Evolutionary conservation across 1,284 basidiomycete genomes (phyloP).

Genomic region (Fistulinella cinereoalba): DNA sequence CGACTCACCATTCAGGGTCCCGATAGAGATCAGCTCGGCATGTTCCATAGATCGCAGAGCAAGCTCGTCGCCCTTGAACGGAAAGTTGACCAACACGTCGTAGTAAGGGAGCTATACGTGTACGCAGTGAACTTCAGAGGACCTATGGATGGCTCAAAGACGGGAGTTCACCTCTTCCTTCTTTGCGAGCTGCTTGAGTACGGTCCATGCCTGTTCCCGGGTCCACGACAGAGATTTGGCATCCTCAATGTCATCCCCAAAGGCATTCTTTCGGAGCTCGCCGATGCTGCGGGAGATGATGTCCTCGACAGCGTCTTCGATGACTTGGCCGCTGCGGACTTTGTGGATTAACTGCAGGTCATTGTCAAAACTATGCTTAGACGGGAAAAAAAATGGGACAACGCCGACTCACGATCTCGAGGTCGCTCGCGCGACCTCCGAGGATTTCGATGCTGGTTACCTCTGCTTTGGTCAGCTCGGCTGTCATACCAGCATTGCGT

Average conservation of each 20-base stretch:
- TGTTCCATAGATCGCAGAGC: conserved; percentile 86
- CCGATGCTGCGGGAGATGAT: conserved; percentile 78
- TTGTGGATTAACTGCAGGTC: conserved; percentile 76
- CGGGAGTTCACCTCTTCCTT: conserved; percentile 56
- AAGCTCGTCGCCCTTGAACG: conserved; percentile 89
- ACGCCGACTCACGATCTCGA: conserved; percentile 69
- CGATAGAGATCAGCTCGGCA: conserved; percentile 83
- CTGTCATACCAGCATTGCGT: conserved; percentile 51
- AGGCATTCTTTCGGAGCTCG: conserved; percentile 88
- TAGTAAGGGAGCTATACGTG: conserved; percentile 78
- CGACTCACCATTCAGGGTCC: conserved; percentile 64
- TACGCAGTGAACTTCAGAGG: too few relatives aligned
- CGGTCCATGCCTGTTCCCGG: conserved; percentile 83
- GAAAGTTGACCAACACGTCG: conserved; percentile 78
- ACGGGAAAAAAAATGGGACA: not conserved
- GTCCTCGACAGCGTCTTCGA: conserved; percentile 85
- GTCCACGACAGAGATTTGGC: conserved; percentile 83
- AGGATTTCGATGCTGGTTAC: conserved; percentile 63
- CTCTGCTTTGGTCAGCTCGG: conserved; percentile 54
- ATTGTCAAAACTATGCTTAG: conserved; percentile 4
- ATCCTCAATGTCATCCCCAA: conserved; percentile 89
- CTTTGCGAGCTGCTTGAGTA: conserved; percentile 74
- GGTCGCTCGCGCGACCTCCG: conserved; percentile 85
- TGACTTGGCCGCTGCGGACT: conserved; percentile 68
- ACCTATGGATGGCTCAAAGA: too few relatives aligned